phyloP scores from a whole-genome alignment of 768 basidiomycete species.

The Amanita pallidorosea region DNA sequence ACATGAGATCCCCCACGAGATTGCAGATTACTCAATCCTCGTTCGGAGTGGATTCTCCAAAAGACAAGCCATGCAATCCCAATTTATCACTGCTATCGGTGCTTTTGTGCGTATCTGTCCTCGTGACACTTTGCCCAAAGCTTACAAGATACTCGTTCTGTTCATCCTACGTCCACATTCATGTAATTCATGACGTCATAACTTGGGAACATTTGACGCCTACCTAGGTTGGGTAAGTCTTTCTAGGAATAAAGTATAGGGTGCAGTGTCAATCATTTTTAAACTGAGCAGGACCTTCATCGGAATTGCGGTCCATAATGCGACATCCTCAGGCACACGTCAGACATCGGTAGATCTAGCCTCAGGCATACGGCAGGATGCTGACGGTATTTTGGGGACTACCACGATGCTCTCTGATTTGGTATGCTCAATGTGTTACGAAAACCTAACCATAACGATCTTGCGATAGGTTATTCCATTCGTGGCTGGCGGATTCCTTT shows the following conservation, averaged over 20 bases:
- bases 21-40: conserved; percentile 94
- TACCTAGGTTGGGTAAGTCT: conserved; percentile 29
- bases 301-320: conserved; percentile 76
- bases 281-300: conserved; percentile 58
- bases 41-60: conserved; percentile 87
- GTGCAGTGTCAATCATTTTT: not conserved
- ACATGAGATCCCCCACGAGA: conserved; percentile 93
- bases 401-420: conserved; percentile 71
- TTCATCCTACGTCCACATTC: not conserved
- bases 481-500: conserved; percentile 86
- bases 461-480: conserved; percentile 68
- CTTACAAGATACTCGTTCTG: not conserved
- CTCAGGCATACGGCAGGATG: conserved; percentile 66
- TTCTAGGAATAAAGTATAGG: conserved; percentile 2
- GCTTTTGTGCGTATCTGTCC: conserved; percentile 63
- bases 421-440: conserved; percentile 35
- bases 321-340: conserved; percentile 40
- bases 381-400: conserved; percentile 74
- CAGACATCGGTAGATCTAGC: conserved; percentile 48
- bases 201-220: conserved; percentile 2
- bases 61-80: conserved; percentile 85
- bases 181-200: conserved; percentile 7
- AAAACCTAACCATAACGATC: conserved; percentile 2
- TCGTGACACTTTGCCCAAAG: not conserved
- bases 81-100: conserved; percentile 85